Percentiles rank a stretch among this genome's conserved stretches.
phyloP scores from a whole-genome alignment of 2,329 filamentous ascomycete genomes.

The Immersiporthe knoxdaviesiana region DNA sequence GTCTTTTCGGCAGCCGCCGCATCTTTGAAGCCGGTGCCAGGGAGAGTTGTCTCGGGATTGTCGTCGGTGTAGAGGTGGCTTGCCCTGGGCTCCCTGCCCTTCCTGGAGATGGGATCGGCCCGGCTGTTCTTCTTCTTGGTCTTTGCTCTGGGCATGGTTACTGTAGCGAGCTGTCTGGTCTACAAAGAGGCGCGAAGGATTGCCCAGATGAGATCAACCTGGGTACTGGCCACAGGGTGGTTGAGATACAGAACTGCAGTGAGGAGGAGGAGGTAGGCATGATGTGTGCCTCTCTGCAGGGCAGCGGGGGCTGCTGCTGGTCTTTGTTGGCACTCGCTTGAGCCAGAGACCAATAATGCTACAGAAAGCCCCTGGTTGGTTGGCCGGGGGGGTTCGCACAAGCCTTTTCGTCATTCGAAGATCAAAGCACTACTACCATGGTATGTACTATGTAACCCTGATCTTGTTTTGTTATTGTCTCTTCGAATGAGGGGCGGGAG shows the following conservation, averaged over 20 bases:
- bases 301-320: slow-evolving; percentile 1
- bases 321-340: slow-evolving; percentile 4
- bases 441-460: no score
- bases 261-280: background rate
- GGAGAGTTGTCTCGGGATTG: slow-evolving; percentile 26
- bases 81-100: slow-evolving; percentile 22
- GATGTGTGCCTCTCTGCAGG: slow-evolving; percentile 3
- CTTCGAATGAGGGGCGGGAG: background rate
- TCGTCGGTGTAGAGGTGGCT: slow-evolving; percentile 29
- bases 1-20: slow-evolving; percentile 27
- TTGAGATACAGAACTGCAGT: background rate
- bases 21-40: slow-evolving; percentile 28
- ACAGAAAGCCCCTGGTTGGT: slow-evolving; percentile 8
- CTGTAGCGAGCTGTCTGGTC: background rate
- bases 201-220: background rate
- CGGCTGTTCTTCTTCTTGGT: slow-evolving; percentile 27
- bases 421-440: no score
- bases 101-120: slow-evolving; percentile 26
- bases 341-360: background rate
- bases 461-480: background rate
- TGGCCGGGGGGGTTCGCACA: slow-evolving; percentile 7
- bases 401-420: slow-evolving; percentile 9
- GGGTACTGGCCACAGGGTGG: background rate
- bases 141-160: slow-evolving; percentile 22
- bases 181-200: background rate